Evolutionary conservation across 2,329 filamentous ascomycete genomes (phyloP).

Genomic region (Diaporthe citrichinensis): DNA sequence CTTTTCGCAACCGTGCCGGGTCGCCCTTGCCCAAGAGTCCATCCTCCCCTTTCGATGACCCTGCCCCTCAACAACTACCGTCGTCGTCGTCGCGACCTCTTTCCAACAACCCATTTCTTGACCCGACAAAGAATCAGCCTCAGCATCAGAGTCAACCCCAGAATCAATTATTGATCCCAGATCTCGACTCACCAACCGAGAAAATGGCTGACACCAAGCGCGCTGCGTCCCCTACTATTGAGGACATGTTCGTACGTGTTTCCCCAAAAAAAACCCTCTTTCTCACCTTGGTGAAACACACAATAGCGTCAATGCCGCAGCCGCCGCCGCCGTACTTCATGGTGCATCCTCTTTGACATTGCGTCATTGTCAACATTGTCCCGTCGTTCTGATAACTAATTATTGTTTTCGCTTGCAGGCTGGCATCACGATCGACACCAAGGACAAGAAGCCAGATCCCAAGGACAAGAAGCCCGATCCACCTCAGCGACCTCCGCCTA

Average conservation of each 20-base stretch:
- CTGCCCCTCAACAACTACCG: conserved; percentile 52
- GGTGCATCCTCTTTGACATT: background rate
- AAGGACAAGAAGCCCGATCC: conserved; percentile 65
- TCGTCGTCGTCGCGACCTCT: conserved; percentile 62
- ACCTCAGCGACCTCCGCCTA: conserved; percentile 51
- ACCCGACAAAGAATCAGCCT: conserved; percentile 58
- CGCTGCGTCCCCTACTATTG: conserved; percentile 67
- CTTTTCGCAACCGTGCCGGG: conserved; percentile 80
- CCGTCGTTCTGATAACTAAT: conserved; percentile 24
- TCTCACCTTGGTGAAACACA: conserved; percentile 25
- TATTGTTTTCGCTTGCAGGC: conserved; percentile 65
- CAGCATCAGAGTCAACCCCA: conserved; percentile 46
- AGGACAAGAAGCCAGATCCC: conserved; percentile 67
- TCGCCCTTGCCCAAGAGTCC: conserved; percentile 66
- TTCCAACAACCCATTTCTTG: conserved; percentile 84
- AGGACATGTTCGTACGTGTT: conserved; percentile 82
- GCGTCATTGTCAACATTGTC: background rate
- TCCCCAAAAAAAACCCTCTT: conserved; percentile 20
- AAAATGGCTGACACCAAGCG: conserved; percentile 65
- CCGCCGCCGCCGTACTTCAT: background rate
- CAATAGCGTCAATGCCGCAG: conserved; percentile 30
- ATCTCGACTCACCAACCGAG: conserved; percentile 42
- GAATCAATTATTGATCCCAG: conserved; percentile 49
- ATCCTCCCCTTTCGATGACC: conserved; percentile 74
- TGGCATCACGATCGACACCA: conserved; percentile 77